Base-by-base conservation (phyloP, 169 alveolate genomes). In the Perkinsus marinus region DNA sequence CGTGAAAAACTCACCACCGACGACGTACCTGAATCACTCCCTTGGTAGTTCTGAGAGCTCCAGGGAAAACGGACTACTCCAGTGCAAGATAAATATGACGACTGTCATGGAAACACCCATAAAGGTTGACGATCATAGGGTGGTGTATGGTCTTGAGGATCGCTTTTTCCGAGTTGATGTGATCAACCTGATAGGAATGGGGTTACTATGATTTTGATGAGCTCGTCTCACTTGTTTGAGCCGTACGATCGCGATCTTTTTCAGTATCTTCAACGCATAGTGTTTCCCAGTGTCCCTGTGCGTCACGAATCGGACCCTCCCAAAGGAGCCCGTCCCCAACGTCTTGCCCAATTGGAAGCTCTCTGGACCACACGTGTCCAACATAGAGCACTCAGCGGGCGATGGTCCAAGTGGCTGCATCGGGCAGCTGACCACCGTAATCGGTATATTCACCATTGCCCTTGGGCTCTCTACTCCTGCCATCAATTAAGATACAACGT, bases 1-100 rank as follows among this genome's bases (percentile, higher is more conserved):
- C 19, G 98, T 96, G 93, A 97, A 97, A 91, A 97, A 95, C 92
- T 97, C 98, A 0, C 98, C 98, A 16, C 98, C 98, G 13, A 95
- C 92, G 89, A 97, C 97, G 90, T 96, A 97, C 93, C 96, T 97
- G 90, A 96, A 92, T 94, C 69, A 9, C 17, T 13, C 26, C 30
- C 79, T 13, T 13, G 37, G 30, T 13, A 57, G 26, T 6, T 2
- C 34, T 13, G 34, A 57, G 7, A 26, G 3, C 79, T 26, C 37
- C 5, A 26, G 34, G 22, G 36, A 57, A 6, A 43, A 90, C 46
- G 46, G 3, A 3, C 46, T 41, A 39, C 68, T 39, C 39, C 34
- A 22, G 91, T 13, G 91, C 38, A 5, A 41, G 68, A 38, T 39
- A 94, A 91, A 95, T 89, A 91, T 94, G 93, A 90, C 96, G 94